Evolutionary conservation across 306 rosid species (phyloP).

Genomic region (Adenanthera pavonina): DNA sequence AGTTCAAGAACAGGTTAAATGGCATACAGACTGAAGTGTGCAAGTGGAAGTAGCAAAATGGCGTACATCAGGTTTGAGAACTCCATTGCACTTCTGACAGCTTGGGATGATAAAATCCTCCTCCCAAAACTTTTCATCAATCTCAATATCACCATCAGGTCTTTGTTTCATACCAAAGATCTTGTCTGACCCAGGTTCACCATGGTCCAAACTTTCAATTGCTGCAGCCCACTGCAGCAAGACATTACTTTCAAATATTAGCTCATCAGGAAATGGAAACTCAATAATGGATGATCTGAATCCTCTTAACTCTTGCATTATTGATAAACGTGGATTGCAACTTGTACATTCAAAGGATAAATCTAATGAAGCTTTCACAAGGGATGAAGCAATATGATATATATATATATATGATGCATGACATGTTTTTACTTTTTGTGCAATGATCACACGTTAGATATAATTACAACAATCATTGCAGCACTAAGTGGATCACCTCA

Average conservation of each 20-base stretch:
- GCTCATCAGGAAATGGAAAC: constrained; percentile 25
- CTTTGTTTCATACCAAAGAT: constrained; percentile 98
- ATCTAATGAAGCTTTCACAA: constrained; percentile 20
- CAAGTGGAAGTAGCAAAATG: constrained; percentile 33
- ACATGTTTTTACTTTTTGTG: constrained; percentile 21
- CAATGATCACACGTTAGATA: neutral
- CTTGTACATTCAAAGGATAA: constrained; percentile 11
- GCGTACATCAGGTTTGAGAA: constrained; percentile 93
- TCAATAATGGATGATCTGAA: constrained; percentile 12
- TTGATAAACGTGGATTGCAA: constrained; percentile 29
- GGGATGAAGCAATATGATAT: neutral
- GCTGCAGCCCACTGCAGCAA: constrained; percentile 89
- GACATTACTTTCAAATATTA: constrained; percentile 18
- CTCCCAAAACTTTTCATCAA: constrained; percentile 93
- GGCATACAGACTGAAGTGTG: constrained; percentile 16
- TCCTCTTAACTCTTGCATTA: constrained; percentile 10
- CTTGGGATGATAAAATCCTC: constrained; percentile 83
- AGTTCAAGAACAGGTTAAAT: constrained; percentile 4
- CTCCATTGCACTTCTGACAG: constrained; percentile 82
- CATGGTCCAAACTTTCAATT: constrained; percentile 74
- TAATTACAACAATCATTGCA: neutral
- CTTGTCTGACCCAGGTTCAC: constrained; percentile 77
- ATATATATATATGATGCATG: neutral
- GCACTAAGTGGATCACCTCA: neutral
- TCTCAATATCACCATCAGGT: constrained; percentile 97